Percentiles rank a stretch among this genome's conserved stretches.
These are phyloP conservation scores for Cucumis cinereus DNA, from an alignment of 306 rosid species.

Conservation along the genomic window DNA sequence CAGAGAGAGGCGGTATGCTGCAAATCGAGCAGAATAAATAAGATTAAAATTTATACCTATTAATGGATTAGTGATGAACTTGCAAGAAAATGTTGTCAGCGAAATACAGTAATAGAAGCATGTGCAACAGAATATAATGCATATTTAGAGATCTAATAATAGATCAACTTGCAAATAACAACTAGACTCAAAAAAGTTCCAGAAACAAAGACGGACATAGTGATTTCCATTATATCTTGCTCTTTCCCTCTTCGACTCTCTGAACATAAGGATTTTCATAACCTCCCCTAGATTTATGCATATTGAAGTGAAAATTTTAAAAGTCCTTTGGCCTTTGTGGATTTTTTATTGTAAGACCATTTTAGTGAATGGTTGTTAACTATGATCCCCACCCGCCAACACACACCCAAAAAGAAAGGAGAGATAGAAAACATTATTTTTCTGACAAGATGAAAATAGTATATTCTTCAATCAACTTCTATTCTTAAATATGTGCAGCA, in stretches of 20 bases:
- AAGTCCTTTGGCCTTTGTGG: background rate
- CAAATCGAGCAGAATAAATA: slow-evolving; percentile 11
- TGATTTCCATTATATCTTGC: background rate
- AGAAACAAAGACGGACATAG: background rate
- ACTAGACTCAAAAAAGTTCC: background rate
- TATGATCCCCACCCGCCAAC: background rate
- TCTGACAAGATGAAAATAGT: background rate
- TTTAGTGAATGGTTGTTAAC: background rate
- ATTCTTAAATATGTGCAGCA: background rate
- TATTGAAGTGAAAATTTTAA: background rate
- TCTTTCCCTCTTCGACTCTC: background rate
- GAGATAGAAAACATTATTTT: too few relatives aligned
- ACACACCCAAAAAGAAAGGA: background rate
- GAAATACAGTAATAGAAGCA: background rate
- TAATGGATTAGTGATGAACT: background rate
- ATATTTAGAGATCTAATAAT: background rate
- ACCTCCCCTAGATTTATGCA: background rate
- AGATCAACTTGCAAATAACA: background rate
- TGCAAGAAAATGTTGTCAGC: background rate
- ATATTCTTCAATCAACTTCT: background rate
- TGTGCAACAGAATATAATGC: background rate
- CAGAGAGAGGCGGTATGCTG: slow-evolving; percentile 95
- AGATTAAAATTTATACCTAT: background rate
- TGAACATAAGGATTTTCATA: background rate
- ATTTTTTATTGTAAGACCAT: background rate